Evolutionary conservation across 106 monocot genomes (phyloP).

Genomic region (Platanthera guangdongensis): DNA sequence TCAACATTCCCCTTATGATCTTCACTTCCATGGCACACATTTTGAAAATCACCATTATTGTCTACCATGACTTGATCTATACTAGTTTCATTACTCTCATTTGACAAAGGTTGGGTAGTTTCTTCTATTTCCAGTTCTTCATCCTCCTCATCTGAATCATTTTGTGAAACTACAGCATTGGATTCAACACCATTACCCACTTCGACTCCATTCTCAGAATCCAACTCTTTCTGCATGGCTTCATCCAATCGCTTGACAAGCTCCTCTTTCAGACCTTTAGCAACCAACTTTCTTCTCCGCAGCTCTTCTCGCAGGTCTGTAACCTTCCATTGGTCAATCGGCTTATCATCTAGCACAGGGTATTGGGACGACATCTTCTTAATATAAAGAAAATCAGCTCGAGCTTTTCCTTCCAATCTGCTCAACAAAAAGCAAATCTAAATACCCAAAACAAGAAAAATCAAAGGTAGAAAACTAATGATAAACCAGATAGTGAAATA

Average conservation of each 20-base stretch:
- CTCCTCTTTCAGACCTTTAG: slow-evolving; percentile 80
- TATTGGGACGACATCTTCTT: slow-evolving; percentile 38
- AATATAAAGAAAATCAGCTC: not conserved
- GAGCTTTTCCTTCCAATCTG: slow-evolving; percentile 2
- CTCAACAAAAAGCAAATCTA: not conserved
- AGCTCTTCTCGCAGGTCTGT: slow-evolving; percentile 82
- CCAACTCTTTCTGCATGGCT: slow-evolving; percentile 28
- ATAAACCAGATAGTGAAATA: too few relatives aligned
- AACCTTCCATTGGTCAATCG: slow-evolving; percentile 89
- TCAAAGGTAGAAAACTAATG: too few relatives aligned
- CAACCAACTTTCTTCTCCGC: slow-evolving; percentile 43
- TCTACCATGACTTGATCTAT: not conserved
- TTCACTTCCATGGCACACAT: slow-evolving; percentile 8
- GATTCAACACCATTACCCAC: slow-evolving; percentile 3
- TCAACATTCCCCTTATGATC: not conserved
- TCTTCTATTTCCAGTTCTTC: not conserved
- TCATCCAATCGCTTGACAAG: slow-evolving; percentile 59
- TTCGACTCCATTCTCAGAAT: slow-evolving; percentile 6
- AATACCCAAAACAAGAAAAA: too few relatives aligned
- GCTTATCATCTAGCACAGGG: slow-evolving; percentile 57
- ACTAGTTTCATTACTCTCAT: not conserved
- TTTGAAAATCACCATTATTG: not conserved
- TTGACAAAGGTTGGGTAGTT: not conserved
- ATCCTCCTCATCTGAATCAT: not conserved
- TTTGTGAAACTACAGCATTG: not conserved